Evolutionary conservation across 768 basidiomycete genomes (phyloP).

Genomic region (Gelatoporia subvermispora): DNA sequence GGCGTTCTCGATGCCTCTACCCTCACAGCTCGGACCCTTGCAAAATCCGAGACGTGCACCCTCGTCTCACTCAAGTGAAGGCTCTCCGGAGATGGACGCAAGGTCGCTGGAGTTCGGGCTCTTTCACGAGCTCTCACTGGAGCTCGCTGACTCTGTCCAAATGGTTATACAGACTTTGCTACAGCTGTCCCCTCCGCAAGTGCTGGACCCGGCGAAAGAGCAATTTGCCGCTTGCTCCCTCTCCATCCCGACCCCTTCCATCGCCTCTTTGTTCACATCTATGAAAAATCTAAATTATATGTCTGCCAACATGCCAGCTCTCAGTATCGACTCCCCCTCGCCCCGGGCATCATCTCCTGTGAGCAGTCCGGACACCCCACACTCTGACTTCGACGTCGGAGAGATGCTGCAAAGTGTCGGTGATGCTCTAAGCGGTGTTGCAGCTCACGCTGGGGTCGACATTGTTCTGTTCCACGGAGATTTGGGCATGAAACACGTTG

Average conservation of each 20-base stretch:
- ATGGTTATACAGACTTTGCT: constrained; percentile 88
- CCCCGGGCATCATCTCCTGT: constrained; percentile 5
- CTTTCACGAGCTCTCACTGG: constrained; percentile 70
- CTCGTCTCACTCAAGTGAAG: constrained; percentile 14
- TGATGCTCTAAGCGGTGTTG: constrained; percentile 80
- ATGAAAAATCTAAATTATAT: constrained; percentile 95
- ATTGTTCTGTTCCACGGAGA: constrained; percentile 89
- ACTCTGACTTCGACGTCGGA: constrained; percentile 79
- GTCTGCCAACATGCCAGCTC: constrained; percentile 73
- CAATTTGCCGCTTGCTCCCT: constrained; percentile 88
- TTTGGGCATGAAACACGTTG: constrained; percentile 80
- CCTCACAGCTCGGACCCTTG: constrained; percentile 71
- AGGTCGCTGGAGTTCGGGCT: constrained; percentile 22
- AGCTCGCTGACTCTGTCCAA: constrained; percentile 89
- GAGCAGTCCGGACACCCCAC: constrained; percentile 1
- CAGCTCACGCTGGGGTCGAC: constrained; percentile 82
- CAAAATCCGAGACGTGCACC: constrained; percentile 55
- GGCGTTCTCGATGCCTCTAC: constrained; percentile 75
- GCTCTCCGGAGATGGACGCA: constrained; percentile 22
- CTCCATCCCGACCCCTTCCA: constrained; percentile 80
- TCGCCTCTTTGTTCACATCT: constrained; percentile 83
- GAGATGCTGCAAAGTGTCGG: constrained; percentile 87
- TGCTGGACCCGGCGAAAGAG: constrained; percentile 90
- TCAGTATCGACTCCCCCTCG: constrained; percentile 26
- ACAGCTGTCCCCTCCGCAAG: constrained; percentile 83